Percentiles rank a stretch among this genome's conserved stretches.
Conservation (phyloP, 2,329 filamentous ascomycete species). For the Fusarium siculi region DNA sequence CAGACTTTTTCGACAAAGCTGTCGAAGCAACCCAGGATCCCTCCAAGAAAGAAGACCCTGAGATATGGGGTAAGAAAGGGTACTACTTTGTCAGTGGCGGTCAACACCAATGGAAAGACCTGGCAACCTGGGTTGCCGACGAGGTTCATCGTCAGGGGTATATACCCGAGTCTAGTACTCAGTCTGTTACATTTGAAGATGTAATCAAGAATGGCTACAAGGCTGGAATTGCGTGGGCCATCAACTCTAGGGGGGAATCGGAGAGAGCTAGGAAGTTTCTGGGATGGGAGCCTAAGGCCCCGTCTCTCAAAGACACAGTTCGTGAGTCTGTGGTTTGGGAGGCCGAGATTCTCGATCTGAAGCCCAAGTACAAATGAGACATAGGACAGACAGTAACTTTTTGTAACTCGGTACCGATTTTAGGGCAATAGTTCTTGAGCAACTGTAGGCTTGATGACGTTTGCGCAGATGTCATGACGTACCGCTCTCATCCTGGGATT, state of each 20-base stretch:
- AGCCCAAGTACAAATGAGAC: constrained; percentile 41
- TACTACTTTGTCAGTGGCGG: constrained; percentile 71
- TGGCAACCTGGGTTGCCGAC: constrained; percentile 65
- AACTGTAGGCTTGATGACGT: not conserved
- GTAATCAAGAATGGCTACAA: constrained; percentile 42
- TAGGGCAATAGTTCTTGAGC: not conserved
- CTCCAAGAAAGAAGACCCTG: constrained; percentile 63
- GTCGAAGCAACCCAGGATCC: constrained; percentile 65
- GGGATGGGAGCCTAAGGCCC: constrained; percentile 55
- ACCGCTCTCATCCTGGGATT: not conserved
- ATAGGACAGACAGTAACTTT: not conserved
- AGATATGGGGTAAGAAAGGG: constrained; percentile 70
- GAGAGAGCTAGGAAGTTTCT: constrained; percentile 58
- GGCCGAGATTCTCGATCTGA: constrained; percentile 51
- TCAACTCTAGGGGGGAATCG: constrained; percentile 58
- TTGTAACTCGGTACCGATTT: not conserved
- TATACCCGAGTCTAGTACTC: constrained; percentile 41
- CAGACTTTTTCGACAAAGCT: constrained; percentile 55
- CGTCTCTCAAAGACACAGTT: constrained; percentile 53
- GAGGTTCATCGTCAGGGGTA: constrained; percentile 55
- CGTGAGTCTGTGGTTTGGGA: constrained; percentile 51
- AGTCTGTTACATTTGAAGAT: constrained; percentile 45
- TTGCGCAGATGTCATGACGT: not conserved
- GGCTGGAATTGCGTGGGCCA: constrained; percentile 47
- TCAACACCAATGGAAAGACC: constrained; percentile 70